Base-by-base conservation (phyloP, 1,139 yeast species). In the Lodderomyces theae region DNA sequence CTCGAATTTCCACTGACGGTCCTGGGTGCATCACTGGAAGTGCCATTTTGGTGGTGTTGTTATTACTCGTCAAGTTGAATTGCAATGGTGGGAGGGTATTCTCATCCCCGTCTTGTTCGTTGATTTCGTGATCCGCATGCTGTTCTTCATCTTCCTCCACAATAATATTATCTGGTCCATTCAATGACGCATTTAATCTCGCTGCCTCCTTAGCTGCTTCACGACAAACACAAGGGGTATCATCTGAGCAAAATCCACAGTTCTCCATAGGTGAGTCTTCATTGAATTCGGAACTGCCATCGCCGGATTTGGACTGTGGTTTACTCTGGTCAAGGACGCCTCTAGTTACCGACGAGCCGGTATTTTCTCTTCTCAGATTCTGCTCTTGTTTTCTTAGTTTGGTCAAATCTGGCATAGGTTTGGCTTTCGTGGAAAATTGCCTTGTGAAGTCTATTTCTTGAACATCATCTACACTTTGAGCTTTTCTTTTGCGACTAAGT, bases 171-270 rank as follows among this genome's bases (percentile, higher is more conserved):
- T 49, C 45, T n/a, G 19, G 38, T 16, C 52, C 49, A 13, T 56
- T 53, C 35, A 69, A 57, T 1, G 64, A 51, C 29, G 57, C 55
- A 38, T 60, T 63, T 38, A 71, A 52, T 29, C 62, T 51, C 1
- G 74, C 77, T 2, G 77, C 76, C 50, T 80, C 86, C 51, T 74
- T 74, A 1, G 83, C 89, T 7, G 90, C 86, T 55, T 84, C 96
- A 24, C 92, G 79, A 60, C 97, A 90, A 2, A 90, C 86, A 63
- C 97, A 90, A 4, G 95, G 94, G 0, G 95, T 82, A 49, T 84
- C 95, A 52, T 86, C 95, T 1, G 95, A 80, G 57, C 97, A 90
- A 61, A 90, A 90, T 1, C 97, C 97, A 63, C 97, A 90, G 46
- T 82, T 78, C 49, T 86, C 95, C 42, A 80, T 77, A 3, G 86